A percentile compares a stretch with the other conserved stretches of the same genome.
These are phyloP conservation scores for Populus hybrid DNA, from an alignment of 441 rosid species.

Conservation along the genomic window DNA sequence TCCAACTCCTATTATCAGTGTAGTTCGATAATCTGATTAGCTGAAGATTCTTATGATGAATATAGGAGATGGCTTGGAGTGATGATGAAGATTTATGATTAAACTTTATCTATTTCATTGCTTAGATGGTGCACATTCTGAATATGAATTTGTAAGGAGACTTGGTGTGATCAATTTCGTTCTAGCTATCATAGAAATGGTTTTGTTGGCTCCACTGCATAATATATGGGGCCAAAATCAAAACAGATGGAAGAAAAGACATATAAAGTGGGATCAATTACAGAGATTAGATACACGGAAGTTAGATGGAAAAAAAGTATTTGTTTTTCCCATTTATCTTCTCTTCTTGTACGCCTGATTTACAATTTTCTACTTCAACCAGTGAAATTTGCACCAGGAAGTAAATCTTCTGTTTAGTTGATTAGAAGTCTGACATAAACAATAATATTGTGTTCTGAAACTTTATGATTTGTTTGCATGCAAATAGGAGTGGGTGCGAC, in stretches of 20 bases:
- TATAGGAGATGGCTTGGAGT: neutral
- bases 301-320: neutral
- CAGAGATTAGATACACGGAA: neutral
- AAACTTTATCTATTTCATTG: neutral
- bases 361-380: neutral
- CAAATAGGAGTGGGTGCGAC: conserved; percentile 75
- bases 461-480: conserved; percentile 5
- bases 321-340: neutral
- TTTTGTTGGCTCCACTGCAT: neutral
- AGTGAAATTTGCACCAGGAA: neutral
- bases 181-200: neutral
- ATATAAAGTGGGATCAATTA: neutral
- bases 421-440: neutral
- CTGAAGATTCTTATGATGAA: neutral
- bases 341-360: neutral
- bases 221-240: neutral
- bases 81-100: neutral
- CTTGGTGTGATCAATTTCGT: neutral
- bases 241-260: neutral
- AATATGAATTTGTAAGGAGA: neutral
- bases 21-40: neutral
- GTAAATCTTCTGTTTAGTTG: neutral
- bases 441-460: neutral
- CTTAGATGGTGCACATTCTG: neutral
- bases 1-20: neutral